phyloP scores from a whole-genome alignment of 73 alveolate genomes.

The Symbiodinium natans region DNA sequence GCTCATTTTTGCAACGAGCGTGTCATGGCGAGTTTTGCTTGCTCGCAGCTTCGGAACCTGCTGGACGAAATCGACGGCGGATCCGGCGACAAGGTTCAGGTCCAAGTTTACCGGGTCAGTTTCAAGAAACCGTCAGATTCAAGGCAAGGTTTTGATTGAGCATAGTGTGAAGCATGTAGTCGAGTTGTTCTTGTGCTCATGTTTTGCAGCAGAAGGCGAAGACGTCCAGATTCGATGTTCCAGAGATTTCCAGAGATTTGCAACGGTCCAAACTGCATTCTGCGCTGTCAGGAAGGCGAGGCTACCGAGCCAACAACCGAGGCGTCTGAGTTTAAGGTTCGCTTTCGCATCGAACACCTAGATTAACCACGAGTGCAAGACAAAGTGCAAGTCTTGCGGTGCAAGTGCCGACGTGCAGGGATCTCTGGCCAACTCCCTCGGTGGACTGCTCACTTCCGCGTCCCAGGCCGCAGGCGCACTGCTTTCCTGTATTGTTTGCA shows the following conservation, averaged over 20 bases:
- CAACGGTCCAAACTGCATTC: too few relatives aligned
- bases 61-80: conserved; percentile 79
- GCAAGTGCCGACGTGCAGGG: background rate
- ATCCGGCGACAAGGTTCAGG: background rate
- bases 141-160: too few relatives aligned
- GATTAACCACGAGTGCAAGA: too few relatives aligned
- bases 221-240: too few relatives aligned
- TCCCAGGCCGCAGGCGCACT: background rate
- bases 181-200: background rate
- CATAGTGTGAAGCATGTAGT: too few relatives aligned
- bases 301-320: background rate
- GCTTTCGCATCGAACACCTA: background rate
- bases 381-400: background rate
- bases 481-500: too few relatives aligned
- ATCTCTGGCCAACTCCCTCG: background rate
- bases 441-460: conserved; percentile 9
- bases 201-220: background rate
- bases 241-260: too few relatives aligned
- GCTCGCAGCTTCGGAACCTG: conserved; percentile 67
- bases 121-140: too few relatives aligned
- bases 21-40: too few relatives aligned
- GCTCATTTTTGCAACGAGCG: too few relatives aligned
- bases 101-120: too few relatives aligned
- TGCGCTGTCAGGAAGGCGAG: background rate
- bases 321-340: background rate